Conservation (phyloP, 1,139 yeast genomes). For the Suhomyces panamericanus region DNA sequence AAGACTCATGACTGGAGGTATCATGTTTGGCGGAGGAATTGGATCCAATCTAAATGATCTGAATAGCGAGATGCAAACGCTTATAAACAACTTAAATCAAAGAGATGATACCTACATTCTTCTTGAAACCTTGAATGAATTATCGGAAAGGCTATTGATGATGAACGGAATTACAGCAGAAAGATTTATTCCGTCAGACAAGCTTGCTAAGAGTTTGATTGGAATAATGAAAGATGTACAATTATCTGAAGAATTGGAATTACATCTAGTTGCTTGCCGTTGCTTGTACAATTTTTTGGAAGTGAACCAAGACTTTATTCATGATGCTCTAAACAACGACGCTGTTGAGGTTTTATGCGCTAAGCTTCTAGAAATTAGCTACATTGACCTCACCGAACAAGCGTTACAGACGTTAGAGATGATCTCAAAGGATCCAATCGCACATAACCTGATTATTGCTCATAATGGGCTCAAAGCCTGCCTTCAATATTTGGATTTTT, state of each 20-base stretch:
- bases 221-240: slow-evolving; percentile 58
- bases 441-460: slow-evolving; percentile 48
- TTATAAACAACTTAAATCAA: slow-evolving; percentile 44
- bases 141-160: slow-evolving; percentile 65
- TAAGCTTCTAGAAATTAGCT: slow-evolving; percentile 72
- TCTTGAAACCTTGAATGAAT: slow-evolving; percentile 60
- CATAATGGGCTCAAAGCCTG: slow-evolving; percentile 69
- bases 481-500: slow-evolving; percentile 77
- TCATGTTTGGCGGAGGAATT: slow-evolving; percentile 31
- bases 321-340: slow-evolving; percentile 63
- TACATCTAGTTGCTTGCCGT: slow-evolving; percentile 81
- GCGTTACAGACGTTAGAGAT: slow-evolving; percentile 76
- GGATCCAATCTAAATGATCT: slow-evolving; percentile 16
- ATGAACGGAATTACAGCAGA: slow-evolving; percentile 66
- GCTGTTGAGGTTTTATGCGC: slow-evolving; percentile 67
- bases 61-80: slow-evolving; percentile 36
- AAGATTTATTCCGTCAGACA: slow-evolving; percentile 61
- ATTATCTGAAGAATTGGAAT: slow-evolving; percentile 67
- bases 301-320: slow-evolving; percentile 66
- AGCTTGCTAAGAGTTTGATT: slow-evolving; percentile 57
- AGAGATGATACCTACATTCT: slow-evolving; percentile 49
- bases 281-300: slow-evolving; percentile 82
- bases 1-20: slow-evolving; percentile 37
- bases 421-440: slow-evolving; percentile 57
- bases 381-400: slow-evolving; percentile 91